Evolutionary conservation across 495 filamentous ascomycete genomes (phyloP).

Genomic region (Margaritispora aquatica): DNA sequence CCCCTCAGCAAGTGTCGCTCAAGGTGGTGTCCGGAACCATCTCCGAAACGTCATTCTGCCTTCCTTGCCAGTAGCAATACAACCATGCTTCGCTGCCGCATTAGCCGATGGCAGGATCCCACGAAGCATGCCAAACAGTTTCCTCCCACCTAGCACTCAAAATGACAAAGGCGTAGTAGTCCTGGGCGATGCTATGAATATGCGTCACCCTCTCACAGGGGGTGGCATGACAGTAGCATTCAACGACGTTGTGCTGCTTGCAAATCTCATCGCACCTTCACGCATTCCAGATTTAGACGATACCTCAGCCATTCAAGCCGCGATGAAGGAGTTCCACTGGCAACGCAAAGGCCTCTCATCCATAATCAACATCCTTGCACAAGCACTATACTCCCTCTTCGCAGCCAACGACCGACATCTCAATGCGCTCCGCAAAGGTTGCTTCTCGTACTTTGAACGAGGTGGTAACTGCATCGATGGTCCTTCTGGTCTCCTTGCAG

Average conservation of each 20-base stretch:
- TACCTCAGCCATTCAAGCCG: conserved; percentile 51
- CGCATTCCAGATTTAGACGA: conserved; percentile 63
- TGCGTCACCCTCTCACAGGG: conserved; percentile 83
- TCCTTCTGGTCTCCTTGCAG: conserved; percentile 77
- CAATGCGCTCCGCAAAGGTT: conserved; percentile 76
- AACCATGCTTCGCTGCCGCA: conserved; percentile 68
- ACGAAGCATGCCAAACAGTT: conserved; percentile 88
- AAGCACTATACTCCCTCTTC: conserved; percentile 86
- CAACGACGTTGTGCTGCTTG: conserved; percentile 68
- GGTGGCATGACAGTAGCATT: conserved; percentile 86
- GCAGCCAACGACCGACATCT: conserved; percentile 78
- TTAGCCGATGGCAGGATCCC: conserved; percentile 62
- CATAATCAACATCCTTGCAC: conserved; percentile 93
- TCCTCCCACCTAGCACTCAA: conserved; percentile 67
- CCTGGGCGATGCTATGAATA: conserved; percentile 80
- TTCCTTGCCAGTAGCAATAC: conserved; percentile 62
- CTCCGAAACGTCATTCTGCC: conserved; percentile 72
- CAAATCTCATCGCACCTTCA: conserved; percentile 57
- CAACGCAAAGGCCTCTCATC: conserved; percentile 69
- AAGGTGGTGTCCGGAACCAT: conserved; percentile 79
- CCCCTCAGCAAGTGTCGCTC: conserved; percentile 59
- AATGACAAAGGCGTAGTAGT: conserved; percentile 66
- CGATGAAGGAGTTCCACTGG: conserved; percentile 83
- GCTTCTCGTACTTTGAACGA: conserved; percentile 85
- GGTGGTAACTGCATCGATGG: conserved; percentile 66